Evolutionary conservation across 495 filamentous ascomycete genomes (phyloP).

Genomic region (Aspergillus incahuasiensis): DNA sequence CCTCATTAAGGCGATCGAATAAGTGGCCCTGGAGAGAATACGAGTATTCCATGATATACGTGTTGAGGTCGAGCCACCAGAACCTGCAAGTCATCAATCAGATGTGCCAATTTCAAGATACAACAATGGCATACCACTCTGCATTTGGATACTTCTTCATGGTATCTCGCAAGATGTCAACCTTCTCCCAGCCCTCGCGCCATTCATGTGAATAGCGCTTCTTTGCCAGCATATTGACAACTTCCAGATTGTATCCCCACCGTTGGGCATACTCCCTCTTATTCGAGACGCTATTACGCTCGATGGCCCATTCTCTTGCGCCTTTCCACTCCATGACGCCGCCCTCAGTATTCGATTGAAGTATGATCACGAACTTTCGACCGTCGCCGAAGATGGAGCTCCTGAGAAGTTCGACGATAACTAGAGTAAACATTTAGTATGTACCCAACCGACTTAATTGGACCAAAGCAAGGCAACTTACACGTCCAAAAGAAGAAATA

Average conservation of each 20-base stretch:
- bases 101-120: not conserved
- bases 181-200: conserved; percentile 99
- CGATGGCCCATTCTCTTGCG: conserved; percentile 94
- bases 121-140: conserved; percentile 67
- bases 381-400: conserved; percentile 70
- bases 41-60: conserved; percentile 94
- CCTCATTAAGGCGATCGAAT: conserved; percentile 69
- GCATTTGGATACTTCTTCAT: conserved; percentile 93
- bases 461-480: conserved; percentile 21
- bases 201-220: conserved; percentile 98
- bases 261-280: conserved; percentile 79
- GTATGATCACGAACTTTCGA: conserved; percentile 86
- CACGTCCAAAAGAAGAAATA: conserved; percentile 57
- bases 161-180: conserved; percentile 85
- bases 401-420: conserved; percentile 45
- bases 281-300: conserved; percentile 92
- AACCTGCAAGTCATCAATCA: conserved; percentile 60
- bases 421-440: conserved; percentile 17
- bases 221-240: conserved; percentile 97
- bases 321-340: conserved; percentile 99
- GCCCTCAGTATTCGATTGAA: conserved; percentile 90
- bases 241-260: conserved; percentile 95
- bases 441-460: not conserved
- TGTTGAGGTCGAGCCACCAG: conserved; percentile 98
- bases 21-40: conserved; percentile 88